phyloP scores from a whole-genome alignment of 2,329 filamentous ascomycete genomes.

The Phaeosphaeriaceae sp. region DNA sequence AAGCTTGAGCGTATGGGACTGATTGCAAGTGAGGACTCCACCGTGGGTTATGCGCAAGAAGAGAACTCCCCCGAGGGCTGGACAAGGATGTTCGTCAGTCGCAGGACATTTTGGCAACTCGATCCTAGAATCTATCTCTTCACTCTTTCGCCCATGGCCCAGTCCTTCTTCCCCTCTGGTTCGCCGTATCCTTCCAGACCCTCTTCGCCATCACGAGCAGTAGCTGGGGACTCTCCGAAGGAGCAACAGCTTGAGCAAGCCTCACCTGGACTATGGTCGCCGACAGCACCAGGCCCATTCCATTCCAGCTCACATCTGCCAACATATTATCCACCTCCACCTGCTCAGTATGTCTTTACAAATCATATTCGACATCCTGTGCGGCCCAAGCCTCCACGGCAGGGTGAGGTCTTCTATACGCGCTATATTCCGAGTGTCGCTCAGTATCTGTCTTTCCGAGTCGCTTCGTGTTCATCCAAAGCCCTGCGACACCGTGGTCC shows the following conservation, averaged over 20 bases:
- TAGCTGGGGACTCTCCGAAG: slow-evolving; percentile 31
- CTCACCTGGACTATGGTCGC: slow-evolving; percentile 48
- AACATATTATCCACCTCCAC: slow-evolving; percentile 86
- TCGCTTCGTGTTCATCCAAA: slow-evolving; percentile 72
- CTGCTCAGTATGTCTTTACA: slow-evolving; percentile 80
- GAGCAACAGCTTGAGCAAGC: slow-evolving; percentile 39
- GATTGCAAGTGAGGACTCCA: slow-evolving; percentile 75
- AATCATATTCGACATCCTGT: slow-evolving; percentile 83
- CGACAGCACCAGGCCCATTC: slow-evolving; percentile 68
- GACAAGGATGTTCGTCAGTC: slow-evolving; percentile 81
- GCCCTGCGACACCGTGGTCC: slow-evolving; percentile 71
- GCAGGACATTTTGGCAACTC: slow-evolving; percentile 88
- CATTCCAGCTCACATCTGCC: slow-evolving; percentile 83
- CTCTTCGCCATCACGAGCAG: slow-evolving; percentile 53
- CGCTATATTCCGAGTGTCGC: slow-evolving; percentile 81
- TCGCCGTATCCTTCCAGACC: slow-evolving; percentile 60
- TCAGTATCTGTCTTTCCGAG: slow-evolving; percentile 87
- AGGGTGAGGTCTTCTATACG: slow-evolving; percentile 90
- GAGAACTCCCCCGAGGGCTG: slow-evolving; percentile 71
- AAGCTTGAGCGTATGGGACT: slow-evolving; percentile 95
- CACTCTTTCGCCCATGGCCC: slow-evolving; percentile 69
- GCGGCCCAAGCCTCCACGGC: slow-evolving; percentile 84
- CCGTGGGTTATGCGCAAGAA: slow-evolving; percentile 70
- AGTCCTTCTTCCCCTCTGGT: slow-evolving; percentile 56
- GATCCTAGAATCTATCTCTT: slow-evolving; percentile 88